Percentiles rank a stretch among this genome's conserved stretches.
Evolutionary conservation across 129 eudicot species (phyloP).

Genomic region (Pulicaria dysenterica): DNA sequence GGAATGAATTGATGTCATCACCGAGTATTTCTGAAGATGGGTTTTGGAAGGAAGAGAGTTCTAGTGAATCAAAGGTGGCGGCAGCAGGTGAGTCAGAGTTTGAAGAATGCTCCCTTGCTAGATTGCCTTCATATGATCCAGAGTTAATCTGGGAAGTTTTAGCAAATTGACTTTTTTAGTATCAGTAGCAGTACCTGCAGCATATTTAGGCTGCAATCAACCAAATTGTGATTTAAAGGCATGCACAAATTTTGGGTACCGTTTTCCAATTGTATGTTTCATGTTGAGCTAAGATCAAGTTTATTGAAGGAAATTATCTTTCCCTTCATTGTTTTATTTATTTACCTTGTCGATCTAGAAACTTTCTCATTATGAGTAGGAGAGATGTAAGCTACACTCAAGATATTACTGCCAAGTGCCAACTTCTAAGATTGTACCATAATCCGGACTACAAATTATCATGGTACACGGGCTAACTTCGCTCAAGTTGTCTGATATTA

Average conservation of each 20-base stretch:
- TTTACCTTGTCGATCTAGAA: neutral
- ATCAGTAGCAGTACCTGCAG: neutral
- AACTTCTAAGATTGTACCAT: no score
- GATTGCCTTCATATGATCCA: slow-evolving; percentile 80
- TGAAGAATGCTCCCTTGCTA: slow-evolving; percentile 67
- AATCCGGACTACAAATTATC: no score
- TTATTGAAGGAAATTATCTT: slow-evolving; percentile 5
- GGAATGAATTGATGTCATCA: slow-evolving; percentile 39
- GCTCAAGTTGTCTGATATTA: no score
- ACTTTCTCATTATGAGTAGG: no score
- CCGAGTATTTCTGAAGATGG: slow-evolving; percentile 65
- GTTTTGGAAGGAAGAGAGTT: slow-evolving; percentile 52
- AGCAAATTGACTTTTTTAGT: slow-evolving; percentile 46
- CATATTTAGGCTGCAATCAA: slow-evolving; percentile 23
- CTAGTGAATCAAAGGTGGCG: slow-evolving; percentile 31
- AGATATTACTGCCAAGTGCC: no score
- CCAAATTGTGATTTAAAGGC: slow-evolving; percentile 11
- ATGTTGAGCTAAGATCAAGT: slow-evolving; percentile 20
- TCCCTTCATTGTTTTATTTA: neutral
- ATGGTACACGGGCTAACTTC: no score
- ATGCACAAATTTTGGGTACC: slow-evolving; percentile 33
- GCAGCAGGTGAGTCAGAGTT: slow-evolving; percentile 36
- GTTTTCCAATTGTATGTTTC: neutral
- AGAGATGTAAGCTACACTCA: no score
- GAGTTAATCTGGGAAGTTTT: slow-evolving; percentile 86